phyloP scores from a whole-genome alignment of 2,329 filamentous ascomycete species.

The Talaromyces marneffei region DNA sequence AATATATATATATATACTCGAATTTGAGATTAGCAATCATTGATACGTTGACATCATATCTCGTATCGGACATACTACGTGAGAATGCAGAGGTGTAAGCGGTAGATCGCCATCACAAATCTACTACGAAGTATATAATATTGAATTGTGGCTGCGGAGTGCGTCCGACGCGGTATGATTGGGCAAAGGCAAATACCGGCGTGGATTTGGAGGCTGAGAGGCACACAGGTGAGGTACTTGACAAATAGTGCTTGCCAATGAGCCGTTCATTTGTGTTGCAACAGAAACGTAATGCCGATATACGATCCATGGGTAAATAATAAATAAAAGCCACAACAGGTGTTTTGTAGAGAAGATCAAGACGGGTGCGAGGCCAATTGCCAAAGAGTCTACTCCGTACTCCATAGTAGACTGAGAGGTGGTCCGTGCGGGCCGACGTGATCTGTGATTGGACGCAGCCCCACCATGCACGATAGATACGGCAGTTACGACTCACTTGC shows the following conservation, averaged over 20 bases:
- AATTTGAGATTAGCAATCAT: not conserved
- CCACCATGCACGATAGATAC: not conserved
- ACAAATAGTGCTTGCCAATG: not conserved
- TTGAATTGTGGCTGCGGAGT: not conserved
- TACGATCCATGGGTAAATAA: too few species aligned
- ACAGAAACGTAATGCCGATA: too few species aligned
- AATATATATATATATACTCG: too few species aligned
- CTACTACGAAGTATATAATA: too few species aligned
- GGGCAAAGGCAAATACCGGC: too few species aligned
- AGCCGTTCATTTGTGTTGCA: not conserved
- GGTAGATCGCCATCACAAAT: not conserved
- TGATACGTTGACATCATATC: not conserved
- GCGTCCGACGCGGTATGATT: not conserved
- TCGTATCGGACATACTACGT: not conserved
- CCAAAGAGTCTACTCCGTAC: too few species aligned
- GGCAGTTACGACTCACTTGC: not conserved
- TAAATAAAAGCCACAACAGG: not conserved
- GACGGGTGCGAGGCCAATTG: too few species aligned
- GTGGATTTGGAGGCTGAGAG: too few species aligned
- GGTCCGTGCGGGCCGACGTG: not conserved
- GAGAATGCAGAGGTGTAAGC: not conserved
- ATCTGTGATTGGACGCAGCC: constrained; percentile 1
- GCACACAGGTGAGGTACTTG: too few species aligned
- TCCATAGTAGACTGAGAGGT: too few species aligned
- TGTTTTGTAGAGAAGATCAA: not conserved